Base-by-base conservation (phyloP, 1,284 basidiomycete species). In the Pseudozyma pruni region DNA sequence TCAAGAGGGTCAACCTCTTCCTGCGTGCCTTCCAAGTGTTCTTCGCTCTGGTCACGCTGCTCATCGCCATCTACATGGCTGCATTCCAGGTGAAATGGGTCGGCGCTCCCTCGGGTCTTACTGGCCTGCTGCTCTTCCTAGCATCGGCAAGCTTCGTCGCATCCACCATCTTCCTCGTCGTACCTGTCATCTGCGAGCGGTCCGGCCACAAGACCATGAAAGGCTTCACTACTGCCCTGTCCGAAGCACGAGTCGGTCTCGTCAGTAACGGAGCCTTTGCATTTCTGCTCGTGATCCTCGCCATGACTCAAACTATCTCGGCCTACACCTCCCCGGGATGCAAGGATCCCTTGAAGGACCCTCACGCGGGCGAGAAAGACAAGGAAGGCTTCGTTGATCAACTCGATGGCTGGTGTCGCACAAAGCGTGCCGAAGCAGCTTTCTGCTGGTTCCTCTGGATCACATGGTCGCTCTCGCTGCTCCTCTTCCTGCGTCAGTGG, bases 361-460 rank as follows among this genome's bases (percentile, higher is more conserved):
- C 74, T 3, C 74, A 78, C 25, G 78, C 73, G 4, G 57, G 33
- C 19, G 67, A 66, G 17, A 68, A 70, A 20, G 76, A 74, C 9
- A 58, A 62, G 8, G 49, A 51, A 13, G 64, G 66, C 23, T 80
- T 70, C 50, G 48, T 63, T 45, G 53, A 53, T 11, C 73, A 69
- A 27, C 59, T 80, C 4, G 58, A 53, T 19, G 64, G 60, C 48
- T 80, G 74, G 58, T 80, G 78, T 43, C 59, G 68, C 17, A 75
- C 70, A 38, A 80, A 80, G 52, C 67, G 75, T 11, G 78, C 76
- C 16, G 67, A 68, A 20, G 61, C 74, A 16, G 78, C 78, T 29
- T 80, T 80, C 40, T 64, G 62, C 42, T 78, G 76, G 76, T 74
- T 80, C 49, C 53, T 69, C 3, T 78, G 63, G 67, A 44, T 71